A percentile compares a stretch with the other conserved stretches of the same genome.
Conservation (phyloP, 768 basidiomycete species). For the Lactarius trivialis region DNA sequence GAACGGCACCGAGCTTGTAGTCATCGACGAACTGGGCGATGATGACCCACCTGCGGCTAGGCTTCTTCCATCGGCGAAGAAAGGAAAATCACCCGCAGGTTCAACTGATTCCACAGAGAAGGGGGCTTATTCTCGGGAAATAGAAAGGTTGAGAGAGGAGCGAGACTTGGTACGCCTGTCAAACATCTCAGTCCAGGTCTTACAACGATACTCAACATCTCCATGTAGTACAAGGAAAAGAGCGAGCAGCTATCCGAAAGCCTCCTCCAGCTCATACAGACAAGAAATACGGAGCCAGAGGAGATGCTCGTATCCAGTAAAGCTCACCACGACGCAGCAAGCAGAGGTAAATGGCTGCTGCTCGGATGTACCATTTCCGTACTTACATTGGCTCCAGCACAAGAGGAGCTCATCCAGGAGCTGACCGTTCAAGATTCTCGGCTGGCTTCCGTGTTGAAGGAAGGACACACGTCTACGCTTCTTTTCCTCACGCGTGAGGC, state of each 20-base stretch:
- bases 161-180: conserved; percentile 25
- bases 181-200: background rate
- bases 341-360: conserved; percentile 39
- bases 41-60: conserved; percentile 18
- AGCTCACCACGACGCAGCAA: conserved; percentile 44
- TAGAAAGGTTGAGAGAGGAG: conserved; percentile 24
- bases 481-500: conserved; percentile 69
- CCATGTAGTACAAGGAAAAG: conserved; percentile 21
- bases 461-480: conserved; percentile 44
- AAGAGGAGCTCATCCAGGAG: conserved; percentile 49
- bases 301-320: conserved; percentile 42
- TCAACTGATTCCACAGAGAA: background rate
- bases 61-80: conserved; percentile 13
- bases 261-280: conserved; percentile 50
- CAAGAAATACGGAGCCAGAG: conserved; percentile 64
- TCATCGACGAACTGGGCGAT: conserved; percentile 16
- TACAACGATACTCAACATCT: background rate
- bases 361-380: background rate
- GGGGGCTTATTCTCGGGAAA: conserved; percentile 6
- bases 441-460: conserved; percentile 46
- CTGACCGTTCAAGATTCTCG: conserved; percentile 48
- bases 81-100: background rate
- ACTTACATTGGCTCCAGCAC: conserved; percentile 37
- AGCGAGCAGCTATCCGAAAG: conserved; percentile 41
- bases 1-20: background rate